Evolutionary conservation across 2,329 filamentous ascomycete genomes (phyloP), one percentile per base, ranked within the genome.

Genomic region (Fusarium nurragi): DNA sequence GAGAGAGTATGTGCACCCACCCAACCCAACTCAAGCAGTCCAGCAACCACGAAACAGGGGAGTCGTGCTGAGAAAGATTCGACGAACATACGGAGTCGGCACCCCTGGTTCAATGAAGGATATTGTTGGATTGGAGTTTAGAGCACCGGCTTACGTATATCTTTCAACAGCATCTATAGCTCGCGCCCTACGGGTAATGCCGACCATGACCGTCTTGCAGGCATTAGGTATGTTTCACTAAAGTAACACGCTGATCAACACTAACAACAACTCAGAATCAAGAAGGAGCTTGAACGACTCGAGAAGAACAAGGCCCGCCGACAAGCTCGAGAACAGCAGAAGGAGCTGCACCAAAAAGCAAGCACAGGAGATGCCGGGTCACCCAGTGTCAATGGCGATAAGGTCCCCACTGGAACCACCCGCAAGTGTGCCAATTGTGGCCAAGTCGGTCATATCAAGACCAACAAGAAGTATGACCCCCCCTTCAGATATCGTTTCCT

Each of bases 371-470:
- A 82, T 47, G 81, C 81, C 32, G 81, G 76, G 44, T 86, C 85
- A 26, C 84, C 85, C 22, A 84, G 83, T 58, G 71, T 75, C 26
- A 67, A 60, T 54, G 73, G 73, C 22, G 84, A 84, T 73, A 86
- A 87, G 73, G 80, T 83, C 71, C 80, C 82, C 59, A 85, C 81
- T 44, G 88, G 89, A 61, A 96, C 92, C 54, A 90, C 90, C 30
- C 86, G 96, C 72, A 98, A 98, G 81, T 99, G 95, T 80, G 95
- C 95, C 68, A 98, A 97, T 78, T 99, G 95, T 79, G 95, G 95
- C 47, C 91, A 95, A 77, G 91, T 97, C 52, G 95, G 95, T 28
- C 95, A 99, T 75, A 99, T 99, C 83, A 97, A 97, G 80, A 98
- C 94, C 44, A 98, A 98, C 83, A 97, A 97, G 82, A 98, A 97